Percentiles rank a stretch among this genome's conserved stretches.
Evolutionary conservation across 768 basidiomycete species (phyloP).

Genomic region (Calvatia gigantea): DNA sequence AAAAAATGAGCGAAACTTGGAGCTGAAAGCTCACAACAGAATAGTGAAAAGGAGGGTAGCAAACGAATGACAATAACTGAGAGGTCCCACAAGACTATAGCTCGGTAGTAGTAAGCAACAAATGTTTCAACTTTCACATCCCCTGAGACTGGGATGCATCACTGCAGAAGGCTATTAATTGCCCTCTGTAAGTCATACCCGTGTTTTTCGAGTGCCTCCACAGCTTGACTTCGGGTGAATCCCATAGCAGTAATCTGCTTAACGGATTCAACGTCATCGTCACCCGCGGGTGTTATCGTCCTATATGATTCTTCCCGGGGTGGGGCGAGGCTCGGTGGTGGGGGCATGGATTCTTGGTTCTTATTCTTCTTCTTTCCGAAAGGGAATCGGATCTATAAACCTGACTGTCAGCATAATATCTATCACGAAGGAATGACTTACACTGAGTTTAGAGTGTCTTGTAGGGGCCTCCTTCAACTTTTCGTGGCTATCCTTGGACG

Average conservation of each 20-base stretch:
- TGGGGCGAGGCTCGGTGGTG: conserved; percentile 37
- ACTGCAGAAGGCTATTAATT: conserved; percentile 67
- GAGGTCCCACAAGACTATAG: background rate
- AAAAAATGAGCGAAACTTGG: background rate
- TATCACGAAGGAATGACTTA: conserved; percentile 34
- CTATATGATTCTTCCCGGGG: conserved; percentile 43
- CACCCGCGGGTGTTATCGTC: conserved; percentile 47
- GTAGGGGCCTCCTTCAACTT: conserved; percentile 53
- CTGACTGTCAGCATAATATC: conserved; percentile 1
- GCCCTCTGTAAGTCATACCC: conserved; percentile 80
- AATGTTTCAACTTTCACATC: background rate
- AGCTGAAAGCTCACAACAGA: no score
- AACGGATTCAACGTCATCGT: conserved; percentile 74
- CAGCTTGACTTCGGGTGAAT: conserved; percentile 78
- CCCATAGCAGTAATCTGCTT: conserved; percentile 88
- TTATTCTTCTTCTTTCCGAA: conserved; percentile 73
- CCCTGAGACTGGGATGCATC: background rate
- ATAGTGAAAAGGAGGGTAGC: background rate
- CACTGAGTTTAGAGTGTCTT: conserved; percentile 74
- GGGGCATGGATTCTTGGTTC: conserved; percentile 37
- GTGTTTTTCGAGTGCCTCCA: conserved; percentile 79
- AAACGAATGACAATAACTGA: conserved; percentile 4
- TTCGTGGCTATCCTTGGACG: conserved; percentile 55
- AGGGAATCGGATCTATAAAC: conserved; percentile 65
- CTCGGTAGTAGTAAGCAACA: background rate